These are phyloP conservation scores for Byssochlamys sp. DNA, from an alignment of 2,329 filamentous ascomycete genomes.

Conservation along the genomic window DNA sequence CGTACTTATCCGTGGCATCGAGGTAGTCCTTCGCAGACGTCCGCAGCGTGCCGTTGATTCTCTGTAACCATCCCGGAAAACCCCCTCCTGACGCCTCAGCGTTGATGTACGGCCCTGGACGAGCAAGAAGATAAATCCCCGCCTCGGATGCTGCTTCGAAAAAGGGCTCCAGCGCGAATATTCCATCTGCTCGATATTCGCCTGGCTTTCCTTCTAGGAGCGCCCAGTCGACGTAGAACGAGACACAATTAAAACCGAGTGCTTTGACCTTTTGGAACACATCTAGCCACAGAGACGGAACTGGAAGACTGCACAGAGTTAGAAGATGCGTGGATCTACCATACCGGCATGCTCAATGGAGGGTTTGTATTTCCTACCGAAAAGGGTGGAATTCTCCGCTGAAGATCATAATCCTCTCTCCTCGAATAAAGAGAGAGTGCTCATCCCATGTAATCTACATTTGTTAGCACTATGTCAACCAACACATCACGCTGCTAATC, in stretches of 20 bases:
- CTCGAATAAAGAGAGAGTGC: constrained; percentile 59
- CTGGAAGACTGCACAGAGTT: constrained; percentile 41
- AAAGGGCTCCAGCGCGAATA: constrained; percentile 64
- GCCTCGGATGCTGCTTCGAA: constrained; percentile 64
- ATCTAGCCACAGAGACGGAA: constrained; percentile 57
- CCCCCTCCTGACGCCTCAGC: constrained; percentile 68
- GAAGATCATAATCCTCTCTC: constrained; percentile 62
- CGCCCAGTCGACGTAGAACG: constrained; percentile 72
- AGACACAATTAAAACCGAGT: constrained; percentile 68
- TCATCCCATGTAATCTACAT: constrained; percentile 59
- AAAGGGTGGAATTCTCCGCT: constrained; percentile 67
- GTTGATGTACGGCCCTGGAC: constrained; percentile 67
- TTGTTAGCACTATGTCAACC: background rate
- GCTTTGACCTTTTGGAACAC: constrained; percentile 76
- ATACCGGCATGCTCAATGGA: background rate
- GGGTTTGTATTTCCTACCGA: constrained; percentile 26
- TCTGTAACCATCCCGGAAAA: constrained; percentile 69
- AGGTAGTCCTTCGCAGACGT: constrained; percentile 55
- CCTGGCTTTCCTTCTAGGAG: constrained; percentile 65
- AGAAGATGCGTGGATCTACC: background rate
- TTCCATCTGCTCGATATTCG: constrained; percentile 58
- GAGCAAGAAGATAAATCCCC: constrained; percentile 66
- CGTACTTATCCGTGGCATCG: constrained; percentile 55
- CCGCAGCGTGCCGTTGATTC: constrained; percentile 55
- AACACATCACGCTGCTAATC: background rate